Base-by-base conservation (phyloP, 1,284 basidiomycete genomes). In the Ustilago esculenta region DNA sequence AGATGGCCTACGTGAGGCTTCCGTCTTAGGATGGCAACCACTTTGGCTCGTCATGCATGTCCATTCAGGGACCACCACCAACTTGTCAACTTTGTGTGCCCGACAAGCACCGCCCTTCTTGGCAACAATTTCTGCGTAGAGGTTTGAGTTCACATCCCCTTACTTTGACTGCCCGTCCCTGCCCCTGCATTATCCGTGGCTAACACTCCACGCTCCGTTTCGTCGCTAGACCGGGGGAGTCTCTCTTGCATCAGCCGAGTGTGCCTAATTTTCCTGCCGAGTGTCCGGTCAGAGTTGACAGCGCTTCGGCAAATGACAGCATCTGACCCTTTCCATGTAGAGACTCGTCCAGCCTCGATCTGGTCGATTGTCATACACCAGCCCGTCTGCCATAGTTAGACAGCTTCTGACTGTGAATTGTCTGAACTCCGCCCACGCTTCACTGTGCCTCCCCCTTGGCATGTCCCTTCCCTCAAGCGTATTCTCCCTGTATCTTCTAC, bases 91-190 rank as follows among this genome's bases (percentile, higher is more conserved):
- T 40, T 56, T 57, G 34, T 17, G 12, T 23, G 44, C 57, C 60
- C 53, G 53, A 57, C 53, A n/a, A 39, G 18, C 36, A 53, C 41
- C 8, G 32, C 50, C 36, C 30, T 33, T 35, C 61, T 65, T 65
- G 61, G 61, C 61, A 57, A 34, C 50, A 56, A 50, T 35, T 44
- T 50, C 45, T 43, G 11, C 32, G 37, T 45, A 46, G 37, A 45
- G 27, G 42, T 33, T 55, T 25, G 32, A n/a, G 34, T 29, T 25
- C 43, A 36, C 37, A 23, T 34, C 37, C 11, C 52, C 39, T 52
- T 33, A 36, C 52, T 35, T 41, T 12, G n/a, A 3, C n/a, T 17
- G 17, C 21, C 15, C 20, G 17, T 6, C 21, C 11, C 14, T 15
- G 42, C 51, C 51, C 51, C 44, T 50, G 43, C 8, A 25, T 17